Base-by-base conservation (phyloP, 768 basidiomycete species). In the Hydnomerulius pinastri region DNA sequence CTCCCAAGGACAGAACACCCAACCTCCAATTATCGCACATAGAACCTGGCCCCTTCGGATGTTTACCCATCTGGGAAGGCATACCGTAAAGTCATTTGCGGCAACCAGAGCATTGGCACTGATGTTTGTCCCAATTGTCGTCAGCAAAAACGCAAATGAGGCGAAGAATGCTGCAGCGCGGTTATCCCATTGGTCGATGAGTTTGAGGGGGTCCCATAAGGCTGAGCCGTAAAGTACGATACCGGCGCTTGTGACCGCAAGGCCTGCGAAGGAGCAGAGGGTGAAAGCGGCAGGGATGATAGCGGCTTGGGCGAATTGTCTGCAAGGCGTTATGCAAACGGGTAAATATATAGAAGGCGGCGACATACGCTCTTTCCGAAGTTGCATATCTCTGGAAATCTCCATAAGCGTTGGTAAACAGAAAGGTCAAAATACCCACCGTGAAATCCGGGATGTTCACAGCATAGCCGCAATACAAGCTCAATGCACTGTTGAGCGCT, bases 371-470 rank as follows among this genome's bases (percentile, higher is more conserved):
- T 69, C 77, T 56, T 66, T 83, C 80, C 51, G 74, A 77, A 54
- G 79, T 85, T 0, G 90, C 87, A 67, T 93, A 92, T 60, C 91
- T 80, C 77, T 86, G 43, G 25, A 17, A 9, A 53, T 66, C 37
- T 48, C 71, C 66, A 35, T 27, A 24, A 30, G 10, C 33, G 20
- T 30, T 10, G 18, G 13, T 56, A 4, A 56, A 48, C 33, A 5
- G 27, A 23, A 4, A 4, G 15, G 13, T 37, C 8, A 9, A 11
- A 24, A 36, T 11, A 29, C 65, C 45, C 51, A 77, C 74, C 20
- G 91, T 91, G 61, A 95, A 92, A 68, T 95, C 92, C 2, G 91
- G 86, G 50, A 92, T 90, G 60, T 92, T 92, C 55, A 89, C 84
- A 0, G 85, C 77, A 12, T 89, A 70, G 8, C 86, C 88, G 4